These are phyloP conservation scores for Elasticomyces elasticus DNA, from an alignment of 495 filamentous ascomycete species.

Conservation along the genomic window DNA sequence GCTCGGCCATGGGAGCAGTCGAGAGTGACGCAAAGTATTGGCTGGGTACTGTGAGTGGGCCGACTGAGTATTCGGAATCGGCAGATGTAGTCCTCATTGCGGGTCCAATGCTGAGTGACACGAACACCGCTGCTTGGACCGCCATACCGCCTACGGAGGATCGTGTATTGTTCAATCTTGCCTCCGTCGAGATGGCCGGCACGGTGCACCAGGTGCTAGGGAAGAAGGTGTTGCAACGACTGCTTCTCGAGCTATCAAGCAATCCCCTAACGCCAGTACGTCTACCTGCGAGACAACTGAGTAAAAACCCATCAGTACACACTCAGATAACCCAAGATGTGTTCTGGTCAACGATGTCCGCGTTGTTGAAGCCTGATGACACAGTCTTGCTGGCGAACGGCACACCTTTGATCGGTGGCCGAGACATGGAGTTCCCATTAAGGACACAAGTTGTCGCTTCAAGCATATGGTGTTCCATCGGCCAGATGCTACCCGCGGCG, in stretches of 20 bases:
- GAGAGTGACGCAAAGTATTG: neutral
- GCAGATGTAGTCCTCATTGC: constrained; percentile 22
- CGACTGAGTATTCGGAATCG: neutral
- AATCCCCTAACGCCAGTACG: neutral
- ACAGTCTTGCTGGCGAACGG: constrained; percentile 21
- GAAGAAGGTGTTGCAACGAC: constrained; percentile 14
- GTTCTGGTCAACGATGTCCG: constrained; percentile 21
- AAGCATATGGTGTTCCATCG: constrained; percentile 37
- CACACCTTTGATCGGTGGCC: constrained; percentile 20
- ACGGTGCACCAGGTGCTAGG: constrained; percentile 1
- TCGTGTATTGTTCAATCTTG: constrained; percentile 14
- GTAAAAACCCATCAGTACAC: constrained; percentile 1
- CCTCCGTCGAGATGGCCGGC: neutral
- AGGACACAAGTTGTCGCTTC: constrained; percentile 27
- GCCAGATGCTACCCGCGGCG: constrained; percentile 41
- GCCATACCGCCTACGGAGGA: constrained; percentile 15
- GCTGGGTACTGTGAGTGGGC: neutral
- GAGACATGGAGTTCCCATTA: constrained; percentile 14
- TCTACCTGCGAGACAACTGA: neutral
- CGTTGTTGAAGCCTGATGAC: constrained; percentile 22
- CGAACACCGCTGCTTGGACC: constrained; percentile 24
- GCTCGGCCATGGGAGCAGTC: neutral
- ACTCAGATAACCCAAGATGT: constrained; percentile 18
- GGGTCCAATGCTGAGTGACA: constrained; percentile 21
- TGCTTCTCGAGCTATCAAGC: constrained; percentile 1